Percentiles rank a stretch among this genome's conserved stretches.
phyloP scores from a whole-genome alignment of 2,329 filamentous ascomycete species.

The Blastomyces parvus region DNA sequence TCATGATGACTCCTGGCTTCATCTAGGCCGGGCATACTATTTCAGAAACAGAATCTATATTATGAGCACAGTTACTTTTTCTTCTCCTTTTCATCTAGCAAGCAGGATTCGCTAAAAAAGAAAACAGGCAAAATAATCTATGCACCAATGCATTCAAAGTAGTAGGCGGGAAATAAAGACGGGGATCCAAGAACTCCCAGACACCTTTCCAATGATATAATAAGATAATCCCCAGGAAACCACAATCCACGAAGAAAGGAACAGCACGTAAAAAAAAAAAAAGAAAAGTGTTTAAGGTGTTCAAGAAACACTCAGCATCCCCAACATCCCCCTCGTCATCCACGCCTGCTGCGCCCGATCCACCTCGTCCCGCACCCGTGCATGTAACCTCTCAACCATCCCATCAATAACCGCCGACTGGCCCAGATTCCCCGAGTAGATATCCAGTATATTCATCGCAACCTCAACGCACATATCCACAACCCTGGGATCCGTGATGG shows the following conservation, averaged over 20 bases:
- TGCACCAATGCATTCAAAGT: neutral
- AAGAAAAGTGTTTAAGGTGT: too few species aligned
- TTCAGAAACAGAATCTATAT: neutral
- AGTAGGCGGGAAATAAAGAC: neutral
- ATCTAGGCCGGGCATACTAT: neutral
- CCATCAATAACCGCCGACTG: slow-evolving; percentile 63
- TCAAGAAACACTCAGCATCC: slow-evolving; percentile 48
- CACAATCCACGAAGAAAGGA: slow-evolving; percentile 2
- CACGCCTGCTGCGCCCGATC: slow-evolving; percentile 75
- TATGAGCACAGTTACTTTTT: neutral
- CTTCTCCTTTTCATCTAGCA: neutral
- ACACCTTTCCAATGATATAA: neutral
- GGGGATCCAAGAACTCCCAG: neutral
- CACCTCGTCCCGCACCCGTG: slow-evolving; percentile 64
- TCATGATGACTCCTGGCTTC: slow-evolving; percentile 10
- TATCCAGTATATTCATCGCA: slow-evolving; percentile 68
- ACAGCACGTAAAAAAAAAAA: neutral
- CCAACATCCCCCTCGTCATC: slow-evolving; percentile 79
- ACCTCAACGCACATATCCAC: slow-evolving; percentile 74
- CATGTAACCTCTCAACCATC: slow-evolving; percentile 58
- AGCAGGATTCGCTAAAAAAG: neutral
- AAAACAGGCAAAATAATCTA: neutral
- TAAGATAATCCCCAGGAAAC: neutral
- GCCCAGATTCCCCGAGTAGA: slow-evolving; percentile 73
- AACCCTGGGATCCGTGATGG: slow-evolving; percentile 75